These are phyloP conservation scores for Aspergillus aculeatus DNA, from an alignment of 2,329 filamentous ascomycete genomes.

Conservation along the genomic window DNA sequence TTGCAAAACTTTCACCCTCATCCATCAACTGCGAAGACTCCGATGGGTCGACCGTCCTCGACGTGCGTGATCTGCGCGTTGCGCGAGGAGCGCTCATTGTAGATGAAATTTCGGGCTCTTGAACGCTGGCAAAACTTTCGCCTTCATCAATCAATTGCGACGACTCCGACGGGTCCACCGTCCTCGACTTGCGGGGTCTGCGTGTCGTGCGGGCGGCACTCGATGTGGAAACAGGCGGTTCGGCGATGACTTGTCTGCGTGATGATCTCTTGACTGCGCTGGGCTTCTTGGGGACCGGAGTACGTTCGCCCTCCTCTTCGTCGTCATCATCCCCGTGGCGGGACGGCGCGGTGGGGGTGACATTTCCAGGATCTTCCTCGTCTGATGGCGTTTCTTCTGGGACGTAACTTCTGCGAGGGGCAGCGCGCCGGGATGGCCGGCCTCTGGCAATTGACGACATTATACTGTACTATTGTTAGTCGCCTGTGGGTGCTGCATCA, in stretches of 20 bases:
- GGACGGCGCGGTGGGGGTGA: slow-evolving; percentile 41
- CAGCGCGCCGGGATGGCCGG: slow-evolving; percentile 60
- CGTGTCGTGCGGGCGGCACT: slow-evolving; percentile 30
- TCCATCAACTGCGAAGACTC: slow-evolving; percentile 60
- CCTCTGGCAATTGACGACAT: slow-evolving; percentile 45
- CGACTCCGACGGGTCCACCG: slow-evolving; percentile 55
- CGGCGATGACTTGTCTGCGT: slow-evolving; percentile 53
- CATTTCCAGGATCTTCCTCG: slow-evolving; percentile 60
- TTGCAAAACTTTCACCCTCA: slow-evolving; percentile 27
- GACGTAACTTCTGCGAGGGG: slow-evolving; percentile 68
- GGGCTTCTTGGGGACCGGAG: slow-evolving; percentile 65
- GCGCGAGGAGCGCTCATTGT: slow-evolving; percentile 4
- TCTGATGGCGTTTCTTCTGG: slow-evolving; percentile 76
- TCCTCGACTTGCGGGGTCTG: slow-evolving; percentile 45
- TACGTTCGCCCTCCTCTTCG: slow-evolving; percentile 72
- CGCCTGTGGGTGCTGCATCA: slow-evolving; percentile 27
- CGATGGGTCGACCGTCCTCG: slow-evolving; percentile 45
- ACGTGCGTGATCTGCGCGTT: slow-evolving; percentile 1
- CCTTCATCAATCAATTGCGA: slow-evolving; percentile 53
- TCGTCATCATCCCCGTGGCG: slow-evolving; percentile 54
- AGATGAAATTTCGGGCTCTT: not conserved
- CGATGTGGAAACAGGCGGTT: slow-evolving; percentile 37
- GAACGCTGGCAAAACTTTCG: slow-evolving; percentile 6
- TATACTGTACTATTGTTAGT: slow-evolving; percentile 18
- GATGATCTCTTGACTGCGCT: slow-evolving; percentile 56